Evolutionary conservation across 345 rosid species (phyloP).

Genomic region (Hibiscus syriacus): DNA sequence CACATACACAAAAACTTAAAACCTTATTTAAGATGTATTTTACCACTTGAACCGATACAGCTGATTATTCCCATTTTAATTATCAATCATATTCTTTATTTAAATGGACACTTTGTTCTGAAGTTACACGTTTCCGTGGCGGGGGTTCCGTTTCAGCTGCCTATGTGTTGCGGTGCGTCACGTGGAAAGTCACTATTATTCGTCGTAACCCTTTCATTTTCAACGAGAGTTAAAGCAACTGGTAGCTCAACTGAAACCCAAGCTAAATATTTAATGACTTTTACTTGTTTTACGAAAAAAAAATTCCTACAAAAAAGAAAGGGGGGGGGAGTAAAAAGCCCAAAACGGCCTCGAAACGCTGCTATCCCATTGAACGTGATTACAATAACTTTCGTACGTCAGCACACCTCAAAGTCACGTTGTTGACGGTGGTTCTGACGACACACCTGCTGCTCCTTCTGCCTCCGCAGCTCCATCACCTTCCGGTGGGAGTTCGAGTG

Average conservation of each 20-base stretch:
- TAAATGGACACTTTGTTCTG: background rate
- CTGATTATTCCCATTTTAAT: too few species aligned
- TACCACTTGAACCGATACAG: too few species aligned
- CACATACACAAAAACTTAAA: too few species aligned
- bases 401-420: conserved; percentile 38
- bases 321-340: too few species aligned
- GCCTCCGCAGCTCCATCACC: conserved; percentile 75
- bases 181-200: conserved; percentile 17
- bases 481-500: conserved; percentile 84
- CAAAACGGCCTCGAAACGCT: too few species aligned
- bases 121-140: background rate
- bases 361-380: conserved; percentile 3
- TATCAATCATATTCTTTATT: background rate
- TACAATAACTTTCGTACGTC: conserved; percentile 14
- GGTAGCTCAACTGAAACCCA: conserved; percentile 10
- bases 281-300: background rate
- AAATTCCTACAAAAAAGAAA: background rate
- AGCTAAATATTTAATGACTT: background rate
- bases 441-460: conserved; percentile 43
- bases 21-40: too few species aligned
- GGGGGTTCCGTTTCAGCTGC: background rate
- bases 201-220: background rate
- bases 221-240: background rate
- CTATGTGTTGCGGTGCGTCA: conserved; percentile 6
- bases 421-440: conserved; percentile 34